phyloP scores from a whole-genome alignment of 179 eudicot species.

The Beta lomatogona region DNA sequence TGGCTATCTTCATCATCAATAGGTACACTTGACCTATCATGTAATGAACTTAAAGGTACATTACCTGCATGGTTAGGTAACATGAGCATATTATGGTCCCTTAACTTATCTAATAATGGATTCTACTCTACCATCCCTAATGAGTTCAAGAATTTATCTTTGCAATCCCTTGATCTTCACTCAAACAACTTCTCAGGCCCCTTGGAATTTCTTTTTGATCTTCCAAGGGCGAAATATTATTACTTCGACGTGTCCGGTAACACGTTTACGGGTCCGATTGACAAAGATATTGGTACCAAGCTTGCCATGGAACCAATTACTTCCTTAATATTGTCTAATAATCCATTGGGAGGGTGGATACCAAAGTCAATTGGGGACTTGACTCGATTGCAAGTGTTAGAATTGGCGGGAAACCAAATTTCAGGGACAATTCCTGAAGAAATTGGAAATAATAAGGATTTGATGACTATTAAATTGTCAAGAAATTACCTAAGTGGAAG shows the following conservation, averaged over 20 bases:
- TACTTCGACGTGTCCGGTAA: conserved; percentile 60
- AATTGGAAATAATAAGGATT: too few relatives aligned
- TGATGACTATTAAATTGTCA: too few relatives aligned
- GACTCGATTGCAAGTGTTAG: conserved; percentile 35
- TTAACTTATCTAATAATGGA: conserved; percentile 58
- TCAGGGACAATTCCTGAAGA: conserved; percentile 44
- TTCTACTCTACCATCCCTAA: conserved; percentile 48
- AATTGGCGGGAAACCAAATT: conserved; percentile 38
- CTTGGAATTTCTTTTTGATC: conserved; percentile 35
- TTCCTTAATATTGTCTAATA: too few relatives aligned
- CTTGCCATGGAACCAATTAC: conserved; percentile 35
- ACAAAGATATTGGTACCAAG: conserved; percentile 38
- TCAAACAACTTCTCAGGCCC: conserved; percentile 56
- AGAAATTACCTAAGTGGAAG: too few relatives aligned
- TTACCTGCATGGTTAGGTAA: conserved; percentile 67
- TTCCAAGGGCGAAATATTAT: conserved; percentile 50
- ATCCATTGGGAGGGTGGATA: conserved; percentile 15
- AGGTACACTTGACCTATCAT: conserved; percentile 47
- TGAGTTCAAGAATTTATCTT: conserved; percentile 44
- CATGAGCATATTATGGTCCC: conserved; percentile 52
- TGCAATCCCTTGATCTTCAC: conserved; percentile 52
- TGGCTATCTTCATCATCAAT: conserved; percentile 1
- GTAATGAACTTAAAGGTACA: conserved; percentile 52
- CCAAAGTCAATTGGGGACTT: conserved; percentile 57
- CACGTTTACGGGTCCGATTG: conserved; percentile 49